phyloP scores from a whole-genome alignment of 768 basidiomycete species.

The Hericium coralloides region DNA sequence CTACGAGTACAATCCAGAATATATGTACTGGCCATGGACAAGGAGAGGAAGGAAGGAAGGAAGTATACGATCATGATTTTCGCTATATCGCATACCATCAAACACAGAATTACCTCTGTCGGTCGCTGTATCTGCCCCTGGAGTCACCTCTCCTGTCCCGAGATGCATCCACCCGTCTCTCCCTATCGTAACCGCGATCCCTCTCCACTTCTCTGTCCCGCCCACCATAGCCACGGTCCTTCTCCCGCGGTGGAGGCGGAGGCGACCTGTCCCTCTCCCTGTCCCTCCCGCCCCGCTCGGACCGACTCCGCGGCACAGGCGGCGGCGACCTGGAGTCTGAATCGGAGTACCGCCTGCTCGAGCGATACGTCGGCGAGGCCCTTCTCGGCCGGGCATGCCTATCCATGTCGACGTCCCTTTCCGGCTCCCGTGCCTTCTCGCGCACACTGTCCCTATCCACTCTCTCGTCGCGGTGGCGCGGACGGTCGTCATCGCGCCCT shows the following conservation, averaged over 20 bases:
- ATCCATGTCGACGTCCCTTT: background rate
- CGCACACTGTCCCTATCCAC: constrained; percentile 1
- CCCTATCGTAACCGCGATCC: background rate
- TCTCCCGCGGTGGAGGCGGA: background rate
- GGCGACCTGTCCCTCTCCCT: background rate
- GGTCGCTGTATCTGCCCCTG: constrained; percentile 8
- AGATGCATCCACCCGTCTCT: no score
- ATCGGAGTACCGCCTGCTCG: background rate
- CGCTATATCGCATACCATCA: background rate
- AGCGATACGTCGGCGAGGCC: constrained; percentile 1
- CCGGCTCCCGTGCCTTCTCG: background rate
- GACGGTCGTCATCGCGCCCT: constrained; percentile 4
- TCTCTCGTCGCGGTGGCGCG: constrained; percentile 6
- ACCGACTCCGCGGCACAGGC: constrained; percentile 5
- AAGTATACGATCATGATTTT: background rate
- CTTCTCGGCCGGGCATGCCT: constrained; percentile 7
- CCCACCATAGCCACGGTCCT: background rate
- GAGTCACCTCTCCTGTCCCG: constrained; percentile 8
- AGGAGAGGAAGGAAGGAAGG: no score
- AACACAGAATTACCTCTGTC: constrained; percentile 4
- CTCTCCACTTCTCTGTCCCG: constrained; percentile 1
- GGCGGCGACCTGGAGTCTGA: constrained; percentile 4
- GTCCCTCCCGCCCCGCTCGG: background rate
- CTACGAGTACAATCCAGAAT: background rate
- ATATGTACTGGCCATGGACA: no score